Percentiles rank a stretch among this genome's conserved stretches.
These are phyloP conservation scores for Gentiana straminea DNA, from an alignment of 257 asterid genomes.

Conservation along the genomic window DNA sequence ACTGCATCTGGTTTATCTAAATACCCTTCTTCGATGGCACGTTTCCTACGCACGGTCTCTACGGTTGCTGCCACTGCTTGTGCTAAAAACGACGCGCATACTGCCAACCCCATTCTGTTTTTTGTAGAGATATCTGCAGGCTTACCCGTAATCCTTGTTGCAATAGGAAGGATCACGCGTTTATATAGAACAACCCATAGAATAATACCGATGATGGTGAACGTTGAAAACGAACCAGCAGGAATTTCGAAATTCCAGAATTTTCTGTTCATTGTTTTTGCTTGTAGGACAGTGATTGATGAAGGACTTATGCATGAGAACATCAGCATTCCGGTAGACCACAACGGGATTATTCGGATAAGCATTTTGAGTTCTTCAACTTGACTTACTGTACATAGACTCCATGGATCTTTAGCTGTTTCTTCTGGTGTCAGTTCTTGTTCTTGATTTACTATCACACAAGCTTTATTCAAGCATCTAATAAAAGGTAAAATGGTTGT, in stretches of 20 bases:
- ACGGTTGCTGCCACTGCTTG: conserved; percentile 38
- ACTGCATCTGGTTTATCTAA: conserved; percentile 16
- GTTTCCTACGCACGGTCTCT: conserved; percentile 37
- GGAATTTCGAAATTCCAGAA: conserved; percentile 47
- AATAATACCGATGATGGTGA: conserved; percentile 32
- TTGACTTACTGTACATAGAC: conserved; percentile 43
- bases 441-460: conserved; percentile 31
- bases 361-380: conserved; percentile 61
- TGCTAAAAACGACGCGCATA: conserved; percentile 41
- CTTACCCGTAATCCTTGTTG: conserved; percentile 33
- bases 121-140: conserved; percentile 38
- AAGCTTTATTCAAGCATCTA: conserved; percentile 47
- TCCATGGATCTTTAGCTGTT: conserved; percentile 39
- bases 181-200: conserved; percentile 52
- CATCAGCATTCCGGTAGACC: conserved; percentile 65
- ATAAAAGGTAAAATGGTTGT: neutral
- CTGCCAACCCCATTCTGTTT: conserved; percentile 50
- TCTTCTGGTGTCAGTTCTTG: conserved; percentile 36
- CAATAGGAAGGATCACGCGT: conserved; percentile 34
- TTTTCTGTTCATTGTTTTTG: conserved; percentile 40
- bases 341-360: conserved; percentile 45
- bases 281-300: conserved; percentile 54
- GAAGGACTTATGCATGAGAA: conserved; percentile 44
- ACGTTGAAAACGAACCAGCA: conserved; percentile 34
- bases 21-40: conserved; percentile 37